Percentiles rank a stretch among this genome's conserved stretches.
Conservation (phyloP, 208 protist species). For the Acanthamoeba pearcei region DNA sequence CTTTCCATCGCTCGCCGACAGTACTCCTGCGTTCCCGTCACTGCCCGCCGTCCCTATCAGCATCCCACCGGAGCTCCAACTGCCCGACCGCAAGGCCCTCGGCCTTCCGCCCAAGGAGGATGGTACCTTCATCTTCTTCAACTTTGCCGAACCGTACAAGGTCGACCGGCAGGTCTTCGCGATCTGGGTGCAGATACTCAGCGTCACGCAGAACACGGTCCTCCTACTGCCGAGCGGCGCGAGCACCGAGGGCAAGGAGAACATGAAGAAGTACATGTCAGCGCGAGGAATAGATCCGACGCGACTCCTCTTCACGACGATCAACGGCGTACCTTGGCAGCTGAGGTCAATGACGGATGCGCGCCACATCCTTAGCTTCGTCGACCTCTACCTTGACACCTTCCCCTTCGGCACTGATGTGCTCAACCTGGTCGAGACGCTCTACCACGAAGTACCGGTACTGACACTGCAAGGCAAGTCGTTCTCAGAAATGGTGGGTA, state of each 20-base stretch:
- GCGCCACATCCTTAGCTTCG: not conserved
- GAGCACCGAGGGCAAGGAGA: not conserved
- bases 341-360: not conserved
- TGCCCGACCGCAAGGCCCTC: not conserved
- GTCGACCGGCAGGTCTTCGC: not conserved
- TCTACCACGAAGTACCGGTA: not conserved
- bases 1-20: not conserved
- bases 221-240: not conserved
- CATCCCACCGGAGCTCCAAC: not conserved
- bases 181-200: not conserved
- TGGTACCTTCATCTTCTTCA: not conserved
- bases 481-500: not conserved
- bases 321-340: not conserved
- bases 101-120: not conserved
- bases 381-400: not conserved
- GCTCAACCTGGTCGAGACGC: not conserved
- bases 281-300: not conserved
- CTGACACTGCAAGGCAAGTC: not conserved
- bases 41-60: not conserved
- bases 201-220: not conserved
- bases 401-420: not conserved
- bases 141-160: not conserved
- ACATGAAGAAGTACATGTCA: not conserved
- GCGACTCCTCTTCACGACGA: constrained; percentile 1
- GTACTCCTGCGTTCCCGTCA: not conserved